These are phyloP conservation scores for Camptophora hylomeconis DNA, from an alignment of 2,329 filamentous ascomycete species.

Conservation along the genomic window DNA sequence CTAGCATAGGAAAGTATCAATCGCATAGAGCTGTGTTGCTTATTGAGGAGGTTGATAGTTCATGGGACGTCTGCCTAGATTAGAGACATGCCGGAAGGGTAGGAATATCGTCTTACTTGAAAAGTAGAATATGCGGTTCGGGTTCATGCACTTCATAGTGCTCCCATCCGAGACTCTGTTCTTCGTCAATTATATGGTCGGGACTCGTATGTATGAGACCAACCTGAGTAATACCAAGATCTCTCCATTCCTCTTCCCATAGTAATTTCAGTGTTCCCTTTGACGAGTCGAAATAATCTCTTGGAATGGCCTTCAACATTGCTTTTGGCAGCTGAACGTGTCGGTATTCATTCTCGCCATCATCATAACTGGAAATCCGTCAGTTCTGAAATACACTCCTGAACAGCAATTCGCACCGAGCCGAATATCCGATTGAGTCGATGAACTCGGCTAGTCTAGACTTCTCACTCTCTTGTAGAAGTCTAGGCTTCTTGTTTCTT, in stretches of 20 bases:
- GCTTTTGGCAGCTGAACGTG: constrained; percentile 95
- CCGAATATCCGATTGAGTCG: constrained; percentile 90
- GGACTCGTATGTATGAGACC: constrained; percentile 14
- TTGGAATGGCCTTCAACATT: constrained; percentile 94
- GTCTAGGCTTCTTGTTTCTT: constrained; percentile 75
- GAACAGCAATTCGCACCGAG: constrained; percentile 45
- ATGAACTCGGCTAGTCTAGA: constrained; percentile 80
- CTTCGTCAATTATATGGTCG: constrained; percentile 8
- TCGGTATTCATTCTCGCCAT: constrained; percentile 87
- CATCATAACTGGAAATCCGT: constrained; percentile 58
- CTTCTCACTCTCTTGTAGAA: constrained; percentile 68
- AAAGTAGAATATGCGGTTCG: constrained; percentile 93
- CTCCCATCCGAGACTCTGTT: constrained; percentile 91
- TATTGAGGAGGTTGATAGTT: constrained; percentile 59
- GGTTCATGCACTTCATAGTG: constrained; percentile 99
- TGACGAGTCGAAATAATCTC: constrained; percentile 78
- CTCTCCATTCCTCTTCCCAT: constrained; percentile 98
- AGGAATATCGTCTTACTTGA: constrained; percentile 64
- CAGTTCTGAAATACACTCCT: constrained; percentile 1
- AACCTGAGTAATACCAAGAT: constrained; percentile 93
- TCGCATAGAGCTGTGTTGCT: too few relatives aligned
- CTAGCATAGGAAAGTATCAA: constrained; percentile 1
- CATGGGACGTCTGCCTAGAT: constrained; percentile 53
- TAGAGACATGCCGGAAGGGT: constrained; percentile 17
- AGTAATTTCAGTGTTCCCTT: constrained; percentile 91